Evolutionary conservation across 2,329 filamentous ascomycete genomes (phyloP), one percentile per base, ranked within the genome.

Genomic region (Colletotrichum siamense): DNA sequence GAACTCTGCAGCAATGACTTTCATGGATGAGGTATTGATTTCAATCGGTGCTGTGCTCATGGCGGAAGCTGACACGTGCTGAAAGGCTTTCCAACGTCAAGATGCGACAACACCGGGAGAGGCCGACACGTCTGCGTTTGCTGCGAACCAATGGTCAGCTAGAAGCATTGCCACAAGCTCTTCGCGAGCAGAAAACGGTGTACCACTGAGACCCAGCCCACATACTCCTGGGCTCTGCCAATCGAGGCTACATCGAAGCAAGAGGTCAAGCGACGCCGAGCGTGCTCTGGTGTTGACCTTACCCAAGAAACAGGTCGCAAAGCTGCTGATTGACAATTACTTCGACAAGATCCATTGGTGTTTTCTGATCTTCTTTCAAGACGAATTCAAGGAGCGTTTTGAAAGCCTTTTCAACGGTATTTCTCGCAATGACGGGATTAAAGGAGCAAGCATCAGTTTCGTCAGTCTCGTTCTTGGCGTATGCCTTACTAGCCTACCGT

Each of bases 281-380:
- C 16, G 13, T 9, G 64, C 44, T 15, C 44, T 67, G 1, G 2
- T 55, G 26, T 13, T 49, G 9, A 30, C 30, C 26, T 15, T 55
- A 3, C 64, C 64, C 12, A 30, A 49, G 7, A 13, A 26, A 22
- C 5, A 28, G 2, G 18, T 30, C 3, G 44, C 64, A 24, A 22
- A 5, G 8, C 28, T 67, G 2, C 77, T 85, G 10, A 79, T 85
- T 8, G 81, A 85, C 52, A 85, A 34, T 28, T 85, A 85, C 64
- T 86, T 86, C 76, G 82, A 85, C 66, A 80, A 81, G n/a, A 79
- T 83, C 0, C 84, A 86, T 52, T 86, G 84, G 84, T 86, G 85
- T 71, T 83, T 83, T 72, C 76, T 85, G 6, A 78, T 86, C 8
- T 85, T 86, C 55, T 82, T 85, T 36, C 83, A 85, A 71, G 77